Conservation (phyloP, 1,284 basidiomycete genomes). For the Flammula alnicola region DNA sequence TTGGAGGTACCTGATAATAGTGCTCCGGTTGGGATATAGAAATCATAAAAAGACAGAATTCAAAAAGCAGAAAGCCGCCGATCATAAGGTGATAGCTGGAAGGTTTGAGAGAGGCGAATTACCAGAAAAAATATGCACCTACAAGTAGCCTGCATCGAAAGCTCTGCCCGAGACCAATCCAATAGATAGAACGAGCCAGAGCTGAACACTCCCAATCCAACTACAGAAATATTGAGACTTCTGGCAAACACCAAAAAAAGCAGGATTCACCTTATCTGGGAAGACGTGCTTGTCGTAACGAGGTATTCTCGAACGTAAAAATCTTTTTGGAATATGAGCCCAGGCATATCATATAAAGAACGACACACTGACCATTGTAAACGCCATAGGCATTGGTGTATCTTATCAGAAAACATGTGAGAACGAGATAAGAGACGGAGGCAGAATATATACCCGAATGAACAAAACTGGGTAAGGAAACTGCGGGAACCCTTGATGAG, state of each 20-base stretch:
- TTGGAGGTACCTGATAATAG: constrained; percentile 43
- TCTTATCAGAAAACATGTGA: constrained; percentile 22
- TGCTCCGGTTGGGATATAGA: constrained; percentile 44
- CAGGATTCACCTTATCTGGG: constrained; percentile 41
- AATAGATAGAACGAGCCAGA: constrained; percentile 37
- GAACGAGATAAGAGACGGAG: neutral
- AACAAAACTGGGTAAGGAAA: constrained; percentile 40
- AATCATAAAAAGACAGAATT: constrained; percentile 49
- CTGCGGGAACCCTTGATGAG: constrained; percentile 22
- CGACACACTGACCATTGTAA: constrained; percentile 39
- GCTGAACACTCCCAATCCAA: constrained; percentile 48
- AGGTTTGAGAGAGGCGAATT: neutral
- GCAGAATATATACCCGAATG: constrained; percentile 37
- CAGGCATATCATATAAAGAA: neutral
- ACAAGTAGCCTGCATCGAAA: constrained; percentile 46
- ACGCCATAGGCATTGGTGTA: constrained; percentile 46
- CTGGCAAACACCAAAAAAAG: no score
- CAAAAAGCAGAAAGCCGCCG: constrained; percentile 39
- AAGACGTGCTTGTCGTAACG: constrained; percentile 36
- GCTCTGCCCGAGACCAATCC: constrained; percentile 41
- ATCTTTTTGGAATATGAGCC: constrained; percentile 26
- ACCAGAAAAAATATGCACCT: constrained; percentile 13
- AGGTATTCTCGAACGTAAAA: constrained; percentile 45
- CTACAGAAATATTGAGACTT: constrained; percentile 23
- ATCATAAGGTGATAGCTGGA: constrained; percentile 44